Conservation (phyloP, 2,329 filamentous ascomycete species). For the Paecilomyces dactylethromorphus region DNA sequence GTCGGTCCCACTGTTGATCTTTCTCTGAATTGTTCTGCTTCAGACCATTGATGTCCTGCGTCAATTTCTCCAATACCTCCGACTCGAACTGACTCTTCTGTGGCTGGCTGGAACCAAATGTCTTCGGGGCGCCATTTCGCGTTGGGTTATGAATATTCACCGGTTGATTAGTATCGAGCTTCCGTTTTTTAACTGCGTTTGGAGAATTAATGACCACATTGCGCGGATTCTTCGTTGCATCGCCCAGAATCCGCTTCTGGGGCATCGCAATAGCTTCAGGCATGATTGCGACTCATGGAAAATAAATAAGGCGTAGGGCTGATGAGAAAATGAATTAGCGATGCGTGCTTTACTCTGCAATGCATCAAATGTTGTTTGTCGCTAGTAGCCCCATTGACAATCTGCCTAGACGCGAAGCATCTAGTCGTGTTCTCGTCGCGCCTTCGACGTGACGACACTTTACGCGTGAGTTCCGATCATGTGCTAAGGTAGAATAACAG, state of each 20-base stretch:
- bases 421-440: slow-evolving; percentile 14
- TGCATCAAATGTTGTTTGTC: background rate
- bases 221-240: slow-evolving; percentile 58
- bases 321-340: background rate
- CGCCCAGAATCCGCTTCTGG: slow-evolving; percentile 67
- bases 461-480: slow-evolving; percentile 1
- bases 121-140: slow-evolving; percentile 53
- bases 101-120: slow-evolving; percentile 52
- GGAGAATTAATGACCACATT: slow-evolving; percentile 53
- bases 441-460: slow-evolving; percentile 10
- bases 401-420: background rate
- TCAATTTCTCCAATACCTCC: slow-evolving; percentile 91
- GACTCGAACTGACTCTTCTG: slow-evolving; percentile 90
- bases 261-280: slow-evolving; percentile 40
- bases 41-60: slow-evolving; percentile 80
- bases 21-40: slow-evolving; percentile 85
- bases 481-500: background rate
- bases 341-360: background rate
- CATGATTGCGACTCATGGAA: slow-evolving; percentile 24
- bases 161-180: slow-evolving; percentile 54
- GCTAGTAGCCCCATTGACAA: background rate
- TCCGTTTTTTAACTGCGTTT: slow-evolving; percentile 68
- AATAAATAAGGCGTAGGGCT: background rate
- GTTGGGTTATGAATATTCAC: slow-evolving; percentile 54
- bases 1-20: slow-evolving; percentile 84